Evolutionary conservation across 2,329 filamentous ascomycete species (phyloP), one percentile per base, ranked within the genome.

Genomic region (Cladophialophora chaetospira): DNA sequence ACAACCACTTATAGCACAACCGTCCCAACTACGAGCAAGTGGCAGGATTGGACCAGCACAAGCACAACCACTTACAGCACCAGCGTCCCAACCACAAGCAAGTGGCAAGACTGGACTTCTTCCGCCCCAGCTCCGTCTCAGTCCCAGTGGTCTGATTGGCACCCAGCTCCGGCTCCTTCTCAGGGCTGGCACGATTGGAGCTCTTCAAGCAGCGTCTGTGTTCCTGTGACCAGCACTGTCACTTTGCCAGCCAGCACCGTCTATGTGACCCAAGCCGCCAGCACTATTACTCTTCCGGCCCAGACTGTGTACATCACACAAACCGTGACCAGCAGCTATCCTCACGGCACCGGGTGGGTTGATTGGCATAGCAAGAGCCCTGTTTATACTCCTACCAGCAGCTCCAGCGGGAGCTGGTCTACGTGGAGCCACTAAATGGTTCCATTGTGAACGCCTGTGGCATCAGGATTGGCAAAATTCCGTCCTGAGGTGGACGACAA

Each of bases 161-260:
- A 26, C 11, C 36, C 53, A 8, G 36, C 49, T 29, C 26, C 49
- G 33, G 23, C 35, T 25, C 26, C 15, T 15, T 45, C 36, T 33
- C 31, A 43, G 15, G 36, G 31, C 15, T 55, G 52, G 52, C 35
- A 38, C 31, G 52, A 49, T n/a, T 55, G 52, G 52, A 26, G 33
- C 21, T 31, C 25, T 19, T 21, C 36, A 19, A 40, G 36, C 36
- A 46, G 47, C 47, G 28, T 31, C 9, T 28, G 40, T 42, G 38
- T 29, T 29, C 51, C 33, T 23, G 23, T n/a, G 13, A 47, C 31
- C 10, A 21, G 36, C 21, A 56, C 53, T 2, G 45, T 36, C 26
- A 56, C 53, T 17, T 29, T 10, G 28, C 28, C 44, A 4, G 44
- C 25, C 21, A 50, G 33, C 17, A 49, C 46, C n/a, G 46, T 49